phyloP scores from a whole-genome alignment of 192 early-diverging fungal species.

The Backusella tuberculispora region DNA sequence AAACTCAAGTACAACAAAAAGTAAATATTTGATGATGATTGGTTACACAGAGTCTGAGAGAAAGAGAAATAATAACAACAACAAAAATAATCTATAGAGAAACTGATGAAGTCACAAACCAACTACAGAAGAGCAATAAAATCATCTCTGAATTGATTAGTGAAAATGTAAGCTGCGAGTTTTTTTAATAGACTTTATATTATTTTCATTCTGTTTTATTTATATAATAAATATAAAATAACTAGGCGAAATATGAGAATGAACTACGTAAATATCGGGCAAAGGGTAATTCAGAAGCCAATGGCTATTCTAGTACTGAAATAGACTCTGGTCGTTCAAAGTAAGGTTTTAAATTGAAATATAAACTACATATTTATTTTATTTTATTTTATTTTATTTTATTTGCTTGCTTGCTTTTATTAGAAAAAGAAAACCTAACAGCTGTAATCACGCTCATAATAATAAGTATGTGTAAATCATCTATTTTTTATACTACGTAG shows the following conservation, averaged over 20 bases:
- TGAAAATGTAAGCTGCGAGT: background rate
- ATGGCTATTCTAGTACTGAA: background rate
- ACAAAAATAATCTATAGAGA: background rate
- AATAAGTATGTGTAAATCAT: background rate
- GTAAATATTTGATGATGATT: background rate
- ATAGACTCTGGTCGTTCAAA: background rate
- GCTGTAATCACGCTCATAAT: background rate
- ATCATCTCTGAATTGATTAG: background rate
- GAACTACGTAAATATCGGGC: background rate
- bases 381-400: background rate
- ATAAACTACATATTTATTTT: no score
- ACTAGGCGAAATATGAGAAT: background rate
- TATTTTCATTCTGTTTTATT: no score
- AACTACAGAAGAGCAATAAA: conserved; percentile 9
- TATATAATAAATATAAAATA: no score
- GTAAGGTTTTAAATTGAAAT: background rate
- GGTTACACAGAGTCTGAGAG: background rate
- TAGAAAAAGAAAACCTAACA: background rate
- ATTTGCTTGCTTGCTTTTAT: background rate
- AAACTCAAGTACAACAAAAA: background rate
- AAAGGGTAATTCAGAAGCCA: background rate
- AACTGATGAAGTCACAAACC: background rate
- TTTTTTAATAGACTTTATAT: background rate
- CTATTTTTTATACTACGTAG: background rate
- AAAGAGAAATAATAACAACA: background rate